Base-by-base conservation (phyloP, 1,139 yeast genomes). In the Taphrina flavorubra region DNA sequence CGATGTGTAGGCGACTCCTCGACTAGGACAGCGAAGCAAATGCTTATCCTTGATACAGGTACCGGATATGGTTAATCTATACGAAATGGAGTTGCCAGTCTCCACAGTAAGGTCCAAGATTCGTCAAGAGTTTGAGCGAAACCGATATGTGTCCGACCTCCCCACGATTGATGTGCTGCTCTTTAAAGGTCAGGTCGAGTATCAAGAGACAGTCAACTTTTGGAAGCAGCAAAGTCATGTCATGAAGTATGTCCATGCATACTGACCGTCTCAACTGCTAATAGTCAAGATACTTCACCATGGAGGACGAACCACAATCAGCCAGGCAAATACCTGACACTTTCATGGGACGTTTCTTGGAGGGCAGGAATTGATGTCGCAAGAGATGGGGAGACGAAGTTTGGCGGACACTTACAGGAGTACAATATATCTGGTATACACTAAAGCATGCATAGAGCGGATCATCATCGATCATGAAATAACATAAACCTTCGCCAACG, bases 141-240 rank as follows among this genome's bases (percentile, higher is more conserved):
- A 90, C 76, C 84, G 96, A 77, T 89, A 82, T 76, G 90, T 89
- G 65, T 80, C 81, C 70, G 91, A 88, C 76, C 78, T 87, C 72
- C 85, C 85, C 42, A 85, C 88, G 55, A 81, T 84, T 73, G 90
- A 90, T 78, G 83, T 89, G 18, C 82, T 90, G 70, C 85, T 86
- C 74, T 86, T 89, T 82, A 70, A 72, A 39, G 96, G 95, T 7
- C 94, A 89, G 76, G 89, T 89, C 94, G 97, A 90, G 79, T 90
- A 87, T 79, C 97, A 70, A 77, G 97, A 90, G 77, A 84, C 90
- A 76, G 83, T 88, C 75, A 90, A 90, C 80, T 90, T 90, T 81
- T 90, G 97, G 97, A 90, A 90, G 79, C 96, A 90, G 81, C 88
- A 86, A 76, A 86, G 94, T 74, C 96, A 90, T 79, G 92, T 90